Conservation (phyloP, 2,329 filamentous ascomycete species). For the Curvularia sp. region DNA sequence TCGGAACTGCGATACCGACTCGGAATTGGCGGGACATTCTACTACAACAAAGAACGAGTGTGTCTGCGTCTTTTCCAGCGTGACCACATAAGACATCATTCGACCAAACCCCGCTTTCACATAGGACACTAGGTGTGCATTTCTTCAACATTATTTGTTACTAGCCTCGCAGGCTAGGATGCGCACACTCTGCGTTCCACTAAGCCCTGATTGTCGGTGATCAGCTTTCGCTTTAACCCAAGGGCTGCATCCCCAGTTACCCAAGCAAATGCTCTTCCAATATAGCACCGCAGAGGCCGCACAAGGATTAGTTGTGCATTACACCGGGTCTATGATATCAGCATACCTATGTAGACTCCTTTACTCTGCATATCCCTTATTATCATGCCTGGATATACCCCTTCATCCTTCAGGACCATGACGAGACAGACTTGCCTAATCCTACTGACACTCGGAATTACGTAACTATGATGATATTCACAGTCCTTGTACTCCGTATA, state of each 20-base stretch:
- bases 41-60: not conserved
- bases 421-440: not conserved
- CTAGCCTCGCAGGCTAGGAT: no score
- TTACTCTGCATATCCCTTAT: not conserved
- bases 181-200: no score
- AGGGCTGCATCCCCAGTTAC: not conserved
- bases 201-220: no score
- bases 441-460: not conserved
- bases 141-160: no score
- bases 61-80: not conserved
- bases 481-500: not conserved
- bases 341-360: not conserved
- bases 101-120: not conserved
- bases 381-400: not conserved
- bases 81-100: not conserved
- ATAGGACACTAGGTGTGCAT: not conserved
- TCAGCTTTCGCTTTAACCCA: no score
- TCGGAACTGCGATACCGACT: constrained; percentile 8
- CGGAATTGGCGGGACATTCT: constrained; percentile 1
- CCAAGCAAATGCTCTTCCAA: not conserved
- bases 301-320: not conserved
- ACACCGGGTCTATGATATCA: not conserved
- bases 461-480: not conserved
- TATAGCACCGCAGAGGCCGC: not conserved
- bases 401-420: not conserved